These are phyloP conservation scores for Talaromyces sp. DNA, from an alignment of 2,329 filamentous ascomycete species.

Conservation along the genomic window DNA sequence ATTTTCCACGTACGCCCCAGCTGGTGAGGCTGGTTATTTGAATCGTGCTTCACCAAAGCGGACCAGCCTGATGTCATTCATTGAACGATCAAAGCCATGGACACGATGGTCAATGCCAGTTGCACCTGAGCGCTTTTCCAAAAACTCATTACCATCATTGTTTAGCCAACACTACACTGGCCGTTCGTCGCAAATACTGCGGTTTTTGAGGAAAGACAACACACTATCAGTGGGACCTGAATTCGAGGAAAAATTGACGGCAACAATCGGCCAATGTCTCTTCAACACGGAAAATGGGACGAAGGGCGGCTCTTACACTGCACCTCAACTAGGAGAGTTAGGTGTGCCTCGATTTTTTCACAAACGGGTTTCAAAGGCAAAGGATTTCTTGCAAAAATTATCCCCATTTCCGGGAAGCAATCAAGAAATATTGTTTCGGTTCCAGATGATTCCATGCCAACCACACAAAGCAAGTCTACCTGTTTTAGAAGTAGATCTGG, in stretches of 20 bases:
- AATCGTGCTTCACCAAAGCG: constrained; percentile 3
- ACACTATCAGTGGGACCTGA: neutral
- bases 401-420: constrained; percentile 13
- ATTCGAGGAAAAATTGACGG: constrained; percentile 29
- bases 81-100: constrained; percentile 29
- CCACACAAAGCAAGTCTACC: constrained; percentile 21
- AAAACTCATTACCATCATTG: constrained; percentile 20
- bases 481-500: constrained; percentile 27
- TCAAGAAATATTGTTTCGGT: constrained; percentile 18
- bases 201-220: constrained; percentile 20
- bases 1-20: constrained; percentile 31
- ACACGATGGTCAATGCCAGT: constrained; percentile 32
- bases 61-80: constrained; percentile 19
- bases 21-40: constrained; percentile 13
- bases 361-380: constrained; percentile 27
- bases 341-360: constrained; percentile 27
- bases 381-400: constrained; percentile 26
- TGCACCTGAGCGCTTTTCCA: constrained; percentile 15
- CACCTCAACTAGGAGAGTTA: constrained; percentile 25
- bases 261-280: constrained; percentile 34
- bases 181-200: constrained; percentile 27
- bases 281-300: constrained; percentile 24
- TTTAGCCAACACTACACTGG: constrained; percentile 22
- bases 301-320: constrained; percentile 18
- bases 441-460: constrained; percentile 29